Evolutionary conservation across 2,329 filamentous ascomycete species (phyloP), one percentile per base, ranked within the genome.

Genomic region (Lasiodiplodia sp.): DNA sequence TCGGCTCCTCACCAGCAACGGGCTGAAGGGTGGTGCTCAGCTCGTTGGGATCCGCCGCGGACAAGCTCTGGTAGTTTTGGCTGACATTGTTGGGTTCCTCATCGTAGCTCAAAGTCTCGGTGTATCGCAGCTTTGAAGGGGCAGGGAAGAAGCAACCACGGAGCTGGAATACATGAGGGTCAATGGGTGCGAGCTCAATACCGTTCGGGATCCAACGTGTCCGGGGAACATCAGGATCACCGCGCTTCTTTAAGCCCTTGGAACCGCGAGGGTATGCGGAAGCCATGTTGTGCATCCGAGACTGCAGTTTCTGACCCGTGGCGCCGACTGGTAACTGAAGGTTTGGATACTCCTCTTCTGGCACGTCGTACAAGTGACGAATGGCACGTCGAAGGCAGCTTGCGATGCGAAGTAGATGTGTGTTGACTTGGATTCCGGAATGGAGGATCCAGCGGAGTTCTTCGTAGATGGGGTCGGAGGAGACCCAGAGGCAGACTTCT

Each of bases 401-500:
- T 21, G 58, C 25, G 16, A 63, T 23, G 12, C 58, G 58, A n/a
- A 47, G 11, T n/a, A 21, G 23, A 16, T 47, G n/a, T 14, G 14
- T 25, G 31, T 23, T 31, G 40, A 40, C 16, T 6, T 14, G 18
- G 38, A 14, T 4, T 16, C 12, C 11, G 21, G 44, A 23, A 47
- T 21, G 16, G 44, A 51, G 16, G 38, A 63, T 31, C 58, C 58
- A 63, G 58, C 31, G 23, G 23, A 44, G n/a, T 49, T 63, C 58
- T 2, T 34, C 3, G 16, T n/a, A n/a, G 16, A 51, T 11, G 14
- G 21, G 7, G 16, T 4, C 28, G 18, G 58, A 28, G 21, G 58
- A 52, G 16, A 51, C 23, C 58, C 58, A 63, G 21, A 23, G 10
- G 25, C 58, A 63, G 8, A 63, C 16, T n/a, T 63, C 60, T 3